These are phyloP conservation scores for Leccinum variicolor DNA, from an alignment of 768 basidiomycete genomes.

Conservation along the genomic window DNA sequence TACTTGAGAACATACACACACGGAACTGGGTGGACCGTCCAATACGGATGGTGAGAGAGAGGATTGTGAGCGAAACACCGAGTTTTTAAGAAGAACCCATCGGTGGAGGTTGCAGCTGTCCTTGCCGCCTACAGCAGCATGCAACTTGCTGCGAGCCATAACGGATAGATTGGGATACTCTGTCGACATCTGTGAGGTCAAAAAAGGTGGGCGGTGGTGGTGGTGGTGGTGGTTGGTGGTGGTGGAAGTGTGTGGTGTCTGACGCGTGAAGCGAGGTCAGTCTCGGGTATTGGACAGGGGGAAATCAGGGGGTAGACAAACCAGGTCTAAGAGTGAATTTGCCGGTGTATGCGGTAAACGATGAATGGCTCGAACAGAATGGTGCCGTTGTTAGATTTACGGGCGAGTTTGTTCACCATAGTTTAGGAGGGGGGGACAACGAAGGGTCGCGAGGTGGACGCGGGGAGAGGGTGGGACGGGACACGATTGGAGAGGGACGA, in stretches of 20 bases:
- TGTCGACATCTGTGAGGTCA: slow-evolving; percentile 43
- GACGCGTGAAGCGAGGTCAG: slow-evolving; percentile 10
- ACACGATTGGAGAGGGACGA: slow-evolving; percentile 9
- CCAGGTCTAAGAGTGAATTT: slow-evolving; percentile 24
- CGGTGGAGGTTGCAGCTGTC: slow-evolving; percentile 77
- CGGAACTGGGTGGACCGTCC: slow-evolving; percentile 17
- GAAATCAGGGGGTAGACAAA: slow-evolving; percentile 10
- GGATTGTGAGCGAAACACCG: slow-evolving; percentile 55
- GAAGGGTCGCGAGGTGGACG: slow-evolving; percentile 24
- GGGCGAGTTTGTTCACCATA: slow-evolving; percentile 85
- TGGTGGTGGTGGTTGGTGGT: background rate
- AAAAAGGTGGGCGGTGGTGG: slow-evolving; percentile 1
- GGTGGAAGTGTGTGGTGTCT: slow-evolving; percentile 16
- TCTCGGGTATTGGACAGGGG: background rate
- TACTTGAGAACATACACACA: slow-evolving; percentile 35
- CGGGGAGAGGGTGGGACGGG: slow-evolving; percentile 15
- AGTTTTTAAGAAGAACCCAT: slow-evolving; percentile 88
- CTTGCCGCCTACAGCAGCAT: slow-evolving; percentile 55
- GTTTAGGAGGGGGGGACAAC: slow-evolving; percentile 33
- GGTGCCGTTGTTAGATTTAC: slow-evolving; percentile 81
- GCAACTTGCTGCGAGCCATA: slow-evolving; percentile 74
- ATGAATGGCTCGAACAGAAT: slow-evolving; percentile 85
- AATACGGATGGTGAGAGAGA: slow-evolving; percentile 31
- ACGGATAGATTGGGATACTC: slow-evolving; percentile 49
- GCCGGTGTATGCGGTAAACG: slow-evolving; percentile 81